phyloP scores from a whole-genome alignment of 129 eudicot genomes.

The Lactuca sativa region DNA sequence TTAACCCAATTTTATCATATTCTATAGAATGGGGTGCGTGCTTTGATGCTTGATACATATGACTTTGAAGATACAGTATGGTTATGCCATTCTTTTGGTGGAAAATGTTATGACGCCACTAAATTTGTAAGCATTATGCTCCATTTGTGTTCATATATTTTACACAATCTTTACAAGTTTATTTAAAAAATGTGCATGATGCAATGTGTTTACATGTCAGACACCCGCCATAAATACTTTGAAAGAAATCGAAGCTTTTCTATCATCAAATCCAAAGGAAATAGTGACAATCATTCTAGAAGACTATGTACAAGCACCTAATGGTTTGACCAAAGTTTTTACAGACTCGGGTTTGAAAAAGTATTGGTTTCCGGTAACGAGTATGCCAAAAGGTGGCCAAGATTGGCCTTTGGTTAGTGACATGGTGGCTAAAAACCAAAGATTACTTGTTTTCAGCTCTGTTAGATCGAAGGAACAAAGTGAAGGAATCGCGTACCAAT shows the following conservation, averaged over 20 bases:
- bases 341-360: constrained; percentile 77
- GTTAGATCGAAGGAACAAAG: constrained; percentile 56
- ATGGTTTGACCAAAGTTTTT: constrained; percentile 82
- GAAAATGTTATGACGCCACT: constrained; percentile 73
- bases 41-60: constrained; percentile 85
- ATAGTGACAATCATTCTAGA: constrained; percentile 84
- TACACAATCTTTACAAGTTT: neutral
- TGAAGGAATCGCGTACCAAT: constrained; percentile 95
- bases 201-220: constrained; percentile 33
- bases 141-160: neutral
- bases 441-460: constrained; percentile 83
- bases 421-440: constrained; percentile 80
- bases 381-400: constrained; percentile 76
- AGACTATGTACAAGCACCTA: constrained; percentile 79
- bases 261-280: constrained; percentile 73
- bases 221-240: constrained; percentile 64
- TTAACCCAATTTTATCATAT: neutral
- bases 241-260: constrained; percentile 76
- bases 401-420: constrained; percentile 88
- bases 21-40: constrained; percentile 88
- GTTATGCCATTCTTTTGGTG: constrained; percentile 93
- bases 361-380: constrained; percentile 74
- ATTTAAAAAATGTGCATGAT: neutral
- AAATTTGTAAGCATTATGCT: constrained; percentile 59
- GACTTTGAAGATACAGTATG: constrained; percentile 79